Base-by-base conservation (phyloP, 2,329 filamentous ascomycete genomes). In the Alternaria sp. region DNA sequence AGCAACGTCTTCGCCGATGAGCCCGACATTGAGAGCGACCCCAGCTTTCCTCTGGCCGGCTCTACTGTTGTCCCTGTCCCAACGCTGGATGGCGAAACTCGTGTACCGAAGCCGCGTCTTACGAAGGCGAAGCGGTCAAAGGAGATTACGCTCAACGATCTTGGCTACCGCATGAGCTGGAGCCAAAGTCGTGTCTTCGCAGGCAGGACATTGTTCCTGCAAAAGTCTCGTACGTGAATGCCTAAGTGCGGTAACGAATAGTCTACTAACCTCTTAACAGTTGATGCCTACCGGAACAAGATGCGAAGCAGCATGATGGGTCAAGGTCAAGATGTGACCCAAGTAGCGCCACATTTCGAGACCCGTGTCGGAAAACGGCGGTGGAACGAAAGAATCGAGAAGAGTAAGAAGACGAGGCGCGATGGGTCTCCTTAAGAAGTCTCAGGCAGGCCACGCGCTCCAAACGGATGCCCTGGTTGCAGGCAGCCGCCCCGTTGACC, bases 101-200 rank as follows among this genome's bases (percentile, higher is more conserved):
- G 92, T 72, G 83, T 96, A 36, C 85, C 88, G 2, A 89, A 96
- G 39, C 92, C 93, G 26, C 85, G 88, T 58, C 88, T 93, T 77
- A 88, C 88, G 49, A 88, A 86, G 72, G 81, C 83, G 42, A 86
- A 87, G 66, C 87, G 92, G 49, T 86, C 84, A 49, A 95, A 92
- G 80, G 94, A 98, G 75, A 88, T 95, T n/a, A 87, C 91, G 48
- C 81, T 98, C 61, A 98, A 98, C 74, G 93, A 98, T 73, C 81
- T 98, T 44, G 94, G 93, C 2, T 96, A 96, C 77, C 88, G 94
- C 45, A 96, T 99, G 91, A 93, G 92, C 48, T 99, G 95, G 94
- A 89, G 93, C 54, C 94, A 98, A 80, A 95, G 93, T 76, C 85
- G 94, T 71, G 91, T 94, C 10, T 97, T 98, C 81, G 89, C 93